phyloP scores from a whole-genome alignment of 225 moss, liverwort and hornwort genomes.

The Thuidium tamariscinum region DNA sequence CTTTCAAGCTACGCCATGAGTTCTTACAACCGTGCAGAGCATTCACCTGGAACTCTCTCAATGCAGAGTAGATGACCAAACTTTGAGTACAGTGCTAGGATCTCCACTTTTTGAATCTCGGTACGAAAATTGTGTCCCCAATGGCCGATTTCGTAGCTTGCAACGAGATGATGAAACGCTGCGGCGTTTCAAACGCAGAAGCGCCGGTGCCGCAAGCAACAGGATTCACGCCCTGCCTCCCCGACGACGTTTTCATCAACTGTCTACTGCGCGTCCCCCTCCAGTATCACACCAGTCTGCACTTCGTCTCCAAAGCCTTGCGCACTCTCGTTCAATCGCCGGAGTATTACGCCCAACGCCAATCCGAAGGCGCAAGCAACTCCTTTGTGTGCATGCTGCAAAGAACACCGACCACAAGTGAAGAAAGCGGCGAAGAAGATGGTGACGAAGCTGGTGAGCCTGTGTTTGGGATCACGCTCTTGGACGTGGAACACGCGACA shows the following conservation, averaged over 20 bases:
- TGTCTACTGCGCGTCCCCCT: background rate
- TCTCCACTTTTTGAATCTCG: background rate
- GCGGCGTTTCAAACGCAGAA: background rate
- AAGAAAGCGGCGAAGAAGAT: too few species aligned
- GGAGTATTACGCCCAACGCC: background rate
- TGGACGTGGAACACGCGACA: conserved; percentile 19
- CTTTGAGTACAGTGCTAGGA: background rate
- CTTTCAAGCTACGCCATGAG: background rate
- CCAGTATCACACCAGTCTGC: background rate
- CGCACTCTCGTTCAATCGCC: background rate
- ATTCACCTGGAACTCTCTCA: background rate
- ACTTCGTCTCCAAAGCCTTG: background rate
- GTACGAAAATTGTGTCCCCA: background rate
- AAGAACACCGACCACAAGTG: background rate
- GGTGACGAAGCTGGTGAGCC: background rate
- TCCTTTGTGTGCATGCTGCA: conserved; percentile 68
- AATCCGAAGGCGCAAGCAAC: conserved; percentile 29
- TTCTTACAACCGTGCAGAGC: background rate
- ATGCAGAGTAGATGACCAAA: background rate
- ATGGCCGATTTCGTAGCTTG: conserved; percentile 6
- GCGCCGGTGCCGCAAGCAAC: background rate
- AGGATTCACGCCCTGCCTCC: background rate
- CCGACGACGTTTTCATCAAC: background rate
- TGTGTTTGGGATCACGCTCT: conserved; percentile 40
- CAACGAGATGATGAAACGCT: conserved; percentile 9